Evolutionary conservation across 768 basidiomycete species (phyloP).

Genomic region (Macrolepiota fuliginosa): DNA sequence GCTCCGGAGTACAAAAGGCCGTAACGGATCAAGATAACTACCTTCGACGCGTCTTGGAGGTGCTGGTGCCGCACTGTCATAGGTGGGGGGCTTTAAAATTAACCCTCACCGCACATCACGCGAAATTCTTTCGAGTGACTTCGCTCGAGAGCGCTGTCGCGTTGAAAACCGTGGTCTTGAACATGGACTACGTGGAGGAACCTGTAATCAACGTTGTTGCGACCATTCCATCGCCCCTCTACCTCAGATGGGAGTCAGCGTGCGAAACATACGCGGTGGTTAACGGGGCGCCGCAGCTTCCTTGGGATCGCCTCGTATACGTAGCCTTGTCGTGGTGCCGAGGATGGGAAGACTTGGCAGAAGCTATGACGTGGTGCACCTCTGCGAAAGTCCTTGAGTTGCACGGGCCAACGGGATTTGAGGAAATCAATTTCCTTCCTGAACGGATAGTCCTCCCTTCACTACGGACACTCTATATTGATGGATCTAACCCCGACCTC

Average conservation of each 20-base stretch:
- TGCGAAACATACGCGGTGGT: background rate
- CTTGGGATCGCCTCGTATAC: background rate
- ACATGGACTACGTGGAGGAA: background rate
- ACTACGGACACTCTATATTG: background rate
- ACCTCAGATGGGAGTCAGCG: background rate
- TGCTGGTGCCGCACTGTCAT: background rate
- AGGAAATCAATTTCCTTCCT: background rate
- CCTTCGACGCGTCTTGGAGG: background rate
- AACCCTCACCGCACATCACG: background rate
- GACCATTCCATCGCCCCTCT: background rate
- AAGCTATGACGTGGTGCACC: background rate
- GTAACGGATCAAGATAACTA: background rate
- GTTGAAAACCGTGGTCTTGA: background rate
- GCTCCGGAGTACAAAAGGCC: background rate
- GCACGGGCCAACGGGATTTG: background rate
- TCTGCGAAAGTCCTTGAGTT: background rate
- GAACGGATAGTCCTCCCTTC: background rate
- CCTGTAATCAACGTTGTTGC: background rate
- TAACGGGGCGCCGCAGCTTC: background rate
- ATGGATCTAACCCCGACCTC: background rate
- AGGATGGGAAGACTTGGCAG: background rate
- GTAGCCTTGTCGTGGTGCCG: background rate
- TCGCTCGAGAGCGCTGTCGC: background rate
- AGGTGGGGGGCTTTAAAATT: background rate
- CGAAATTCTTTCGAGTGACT: background rate